Percentiles rank a stretch among this genome's conserved stretches.
Evolutionary conservation across 23 red algal species (phyloP).

Genomic region (Gracilaria vermiculophylla): DNA sequence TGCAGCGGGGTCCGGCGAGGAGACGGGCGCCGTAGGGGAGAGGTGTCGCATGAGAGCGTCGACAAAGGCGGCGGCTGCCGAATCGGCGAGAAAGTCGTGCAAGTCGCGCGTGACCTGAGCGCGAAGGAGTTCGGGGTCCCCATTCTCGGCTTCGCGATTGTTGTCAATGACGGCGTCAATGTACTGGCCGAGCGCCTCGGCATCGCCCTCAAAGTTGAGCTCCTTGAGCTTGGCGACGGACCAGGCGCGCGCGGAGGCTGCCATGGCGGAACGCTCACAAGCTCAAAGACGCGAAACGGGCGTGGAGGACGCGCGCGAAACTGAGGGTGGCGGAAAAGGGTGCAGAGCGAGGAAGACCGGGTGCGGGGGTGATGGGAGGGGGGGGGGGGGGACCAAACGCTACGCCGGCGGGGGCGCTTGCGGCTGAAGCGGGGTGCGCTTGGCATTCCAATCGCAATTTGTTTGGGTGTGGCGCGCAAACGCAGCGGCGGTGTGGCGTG

Average conservation of each 20-base stretch:
- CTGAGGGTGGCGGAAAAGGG: neutral
- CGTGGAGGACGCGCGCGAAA: neutral
- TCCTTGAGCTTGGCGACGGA: conserved; percentile 50
- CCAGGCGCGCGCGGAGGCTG: conserved; percentile 45
- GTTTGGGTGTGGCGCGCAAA: neutral
- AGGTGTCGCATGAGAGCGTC: conserved; percentile 46
- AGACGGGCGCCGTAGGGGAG: neutral
- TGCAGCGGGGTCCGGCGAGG: neutral
- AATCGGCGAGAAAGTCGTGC: conserved; percentile 56
- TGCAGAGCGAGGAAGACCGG: neutral
- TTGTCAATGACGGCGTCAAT: conserved; percentile 72
- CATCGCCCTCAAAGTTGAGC: conserved; percentile 69
- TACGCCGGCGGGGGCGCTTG: too few relatives aligned
- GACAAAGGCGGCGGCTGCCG: conserved; percentile 39
- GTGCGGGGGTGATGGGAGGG: neutral
- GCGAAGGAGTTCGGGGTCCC: conserved; percentile 41
- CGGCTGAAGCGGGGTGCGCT: too few relatives aligned
- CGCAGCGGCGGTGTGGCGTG: neutral
- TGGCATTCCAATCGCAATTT: too few relatives aligned
- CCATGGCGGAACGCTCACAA: neutral
- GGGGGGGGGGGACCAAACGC: neutral
- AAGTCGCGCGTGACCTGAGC: conserved; percentile 45
- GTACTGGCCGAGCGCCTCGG: conserved; percentile 64
- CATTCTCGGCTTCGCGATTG: conserved; percentile 52
- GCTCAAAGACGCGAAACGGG: too few relatives aligned